Conservation (phyloP, 192 early-diverging fungal species). For the Endogone sp. region DNA sequence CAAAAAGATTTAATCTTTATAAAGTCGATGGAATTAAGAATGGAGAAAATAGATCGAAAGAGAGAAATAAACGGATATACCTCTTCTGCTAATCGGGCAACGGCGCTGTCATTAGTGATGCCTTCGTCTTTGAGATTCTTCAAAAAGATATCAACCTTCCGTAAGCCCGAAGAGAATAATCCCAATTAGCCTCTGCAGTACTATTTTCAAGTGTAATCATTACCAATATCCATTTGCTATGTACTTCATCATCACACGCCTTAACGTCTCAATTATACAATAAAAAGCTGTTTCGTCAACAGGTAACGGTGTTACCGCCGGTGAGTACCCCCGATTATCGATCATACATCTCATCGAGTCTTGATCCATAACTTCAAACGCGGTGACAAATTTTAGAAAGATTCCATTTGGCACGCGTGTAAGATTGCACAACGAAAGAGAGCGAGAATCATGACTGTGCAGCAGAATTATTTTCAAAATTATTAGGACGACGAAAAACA, state of each 20-base stretch:
- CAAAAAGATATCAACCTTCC: slow-evolving; percentile 65
- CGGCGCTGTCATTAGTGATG: slow-evolving; percentile 71
- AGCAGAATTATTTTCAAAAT: no score
- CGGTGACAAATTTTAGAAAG: slow-evolving; percentile 88
- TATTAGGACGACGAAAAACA: no score
- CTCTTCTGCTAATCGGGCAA: slow-evolving; percentile 78
- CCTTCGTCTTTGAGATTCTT: slow-evolving; percentile 64
- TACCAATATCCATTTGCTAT: no score
- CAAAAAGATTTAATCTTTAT: slow-evolving; percentile 51
- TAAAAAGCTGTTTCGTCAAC: slow-evolving; percentile 76
- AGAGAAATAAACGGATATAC: slow-evolving; percentile 22
- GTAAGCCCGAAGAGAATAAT: background rate
- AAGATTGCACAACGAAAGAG: slow-evolving; percentile 74
- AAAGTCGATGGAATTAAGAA: background rate
- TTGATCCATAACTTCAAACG: slow-evolving; percentile 94
- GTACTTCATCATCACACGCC: slow-evolving; percentile 76
- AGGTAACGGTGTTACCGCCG: slow-evolving; percentile 46
- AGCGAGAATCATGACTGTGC: slow-evolving; percentile 73
- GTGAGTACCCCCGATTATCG: slow-evolving; percentile 46
- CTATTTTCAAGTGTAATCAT: no score
- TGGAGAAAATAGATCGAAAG: background rate
- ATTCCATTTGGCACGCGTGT: slow-evolving; percentile 62
- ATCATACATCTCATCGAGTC: slow-evolving; percentile 63
- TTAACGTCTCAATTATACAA: slow-evolving; percentile 85
- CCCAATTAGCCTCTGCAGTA: no score